Conservation (phyloP, 1,139 yeast species). For the Yamadazyma atlantica region DNA sequence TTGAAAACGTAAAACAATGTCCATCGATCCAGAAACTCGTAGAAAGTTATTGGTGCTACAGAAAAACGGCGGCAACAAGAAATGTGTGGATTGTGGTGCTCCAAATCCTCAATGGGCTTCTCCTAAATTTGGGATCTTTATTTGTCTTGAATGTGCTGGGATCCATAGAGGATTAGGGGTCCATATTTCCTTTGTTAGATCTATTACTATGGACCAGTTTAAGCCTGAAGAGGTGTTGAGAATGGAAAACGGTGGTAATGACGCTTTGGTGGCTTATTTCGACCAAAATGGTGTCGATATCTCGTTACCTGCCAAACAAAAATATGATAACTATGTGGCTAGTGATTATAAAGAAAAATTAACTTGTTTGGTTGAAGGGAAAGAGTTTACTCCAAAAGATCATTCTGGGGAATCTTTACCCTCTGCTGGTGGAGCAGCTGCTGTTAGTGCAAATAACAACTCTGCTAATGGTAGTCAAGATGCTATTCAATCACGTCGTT, state of each 20-base stretch:
- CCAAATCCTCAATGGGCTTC: conserved; percentile 99
- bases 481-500: conserved; percentile 43
- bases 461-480: conserved; percentile 22
- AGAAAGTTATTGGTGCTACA: conserved; percentile 79
- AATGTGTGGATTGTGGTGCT: conserved; percentile 91
- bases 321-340: conserved; percentile 89
- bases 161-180: conserved; percentile 95
- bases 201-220: conserved; percentile 97
- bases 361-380: conserved; percentile 73
- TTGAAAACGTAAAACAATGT: too few relatives aligned
- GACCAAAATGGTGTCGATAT: conserved; percentile 71
- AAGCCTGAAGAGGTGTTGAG: conserved; percentile 84
- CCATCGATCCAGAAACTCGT: conserved; percentile 88
- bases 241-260: conserved; percentile 96
- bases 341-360: conserved; percentile 86
- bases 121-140: conserved; percentile 93
- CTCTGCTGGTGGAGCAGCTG: conserved; percentile 15
- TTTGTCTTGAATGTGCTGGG: conserved; percentile 97
- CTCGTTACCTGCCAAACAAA: conserved; percentile 61
- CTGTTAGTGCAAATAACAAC: conserved; percentile 8
- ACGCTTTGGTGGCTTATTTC: conserved; percentile 67
- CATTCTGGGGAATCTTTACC: conserved; percentile 55
- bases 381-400: conserved; percentile 65
- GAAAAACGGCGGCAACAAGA: conserved; percentile 78
- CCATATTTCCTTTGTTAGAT: conserved; percentile 93